These are phyloP conservation scores for Calcarisporium arbuscula DNA, from an alignment of 2,329 filamentous ascomycete species.

Conservation along the genomic window DNA sequence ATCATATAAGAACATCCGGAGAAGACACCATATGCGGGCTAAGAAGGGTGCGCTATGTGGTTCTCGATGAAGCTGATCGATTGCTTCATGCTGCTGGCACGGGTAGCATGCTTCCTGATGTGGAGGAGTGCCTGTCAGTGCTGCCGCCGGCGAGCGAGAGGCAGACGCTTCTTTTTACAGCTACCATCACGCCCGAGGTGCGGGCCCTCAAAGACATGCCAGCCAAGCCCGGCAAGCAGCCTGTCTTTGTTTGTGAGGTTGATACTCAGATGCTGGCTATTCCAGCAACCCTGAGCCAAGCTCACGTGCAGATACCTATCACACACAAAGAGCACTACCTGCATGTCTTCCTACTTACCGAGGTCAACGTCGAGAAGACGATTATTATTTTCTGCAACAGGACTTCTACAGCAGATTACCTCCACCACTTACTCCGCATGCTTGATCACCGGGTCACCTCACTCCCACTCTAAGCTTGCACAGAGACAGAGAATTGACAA, in stretches of 20 bases:
- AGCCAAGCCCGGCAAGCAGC: slow-evolving; percentile 59
- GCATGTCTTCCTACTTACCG: slow-evolving; percentile 79
- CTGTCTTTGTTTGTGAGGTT: slow-evolving; percentile 85
- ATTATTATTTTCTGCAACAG: slow-evolving; percentile 94
- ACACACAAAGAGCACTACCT: slow-evolving; percentile 94
- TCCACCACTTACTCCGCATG: slow-evolving; percentile 81
- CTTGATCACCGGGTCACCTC: slow-evolving; percentile 87
- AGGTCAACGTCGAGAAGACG: slow-evolving; percentile 66
- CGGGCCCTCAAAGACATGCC: slow-evolving; percentile 77
- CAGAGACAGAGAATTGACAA: slow-evolving; percentile 84
- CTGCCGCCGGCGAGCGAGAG: slow-evolving; percentile 71
- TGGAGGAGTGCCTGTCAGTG: slow-evolving; percentile 79
- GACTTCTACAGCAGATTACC: slow-evolving; percentile 77
- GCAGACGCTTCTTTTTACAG: slow-evolving; percentile 95
- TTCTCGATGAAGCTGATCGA: slow-evolving; percentile 93
- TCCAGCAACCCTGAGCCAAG: slow-evolving; percentile 74
- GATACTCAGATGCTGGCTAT: slow-evolving; percentile 71
- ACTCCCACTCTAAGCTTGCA: slow-evolving; percentile 77
- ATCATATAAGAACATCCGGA: slow-evolving; percentile 87
- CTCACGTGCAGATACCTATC: slow-evolving; percentile 80
- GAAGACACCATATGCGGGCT: slow-evolving; percentile 84
- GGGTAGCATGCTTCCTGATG: slow-evolving; percentile 90
- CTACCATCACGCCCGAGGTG: slow-evolving; percentile 90
- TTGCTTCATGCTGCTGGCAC: slow-evolving; percentile 65
- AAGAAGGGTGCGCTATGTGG: slow-evolving; percentile 72